Conservation (phyloP, 2,329 filamentous ascomycete species). For the Fusarium compactum region DNA sequence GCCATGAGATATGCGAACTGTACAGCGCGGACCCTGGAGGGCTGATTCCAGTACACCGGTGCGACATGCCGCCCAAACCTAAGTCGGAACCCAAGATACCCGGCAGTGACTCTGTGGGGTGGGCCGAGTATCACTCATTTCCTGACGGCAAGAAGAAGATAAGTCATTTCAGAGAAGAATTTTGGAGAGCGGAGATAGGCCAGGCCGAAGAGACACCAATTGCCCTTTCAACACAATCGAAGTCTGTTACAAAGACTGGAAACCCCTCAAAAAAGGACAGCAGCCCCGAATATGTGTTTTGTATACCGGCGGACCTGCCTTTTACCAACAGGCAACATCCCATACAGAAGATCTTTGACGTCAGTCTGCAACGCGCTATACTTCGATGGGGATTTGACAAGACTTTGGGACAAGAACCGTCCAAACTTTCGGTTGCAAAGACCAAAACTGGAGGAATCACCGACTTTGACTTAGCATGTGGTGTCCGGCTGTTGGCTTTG, state of each 20-base stretch:
- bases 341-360: constrained; percentile 60
- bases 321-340: constrained; percentile 59
- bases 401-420: constrained; percentile 46
- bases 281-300: constrained; percentile 17
- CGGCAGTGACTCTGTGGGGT: constrained; percentile 1
- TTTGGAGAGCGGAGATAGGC: constrained; percentile 44
- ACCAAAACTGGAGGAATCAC: constrained; percentile 24
- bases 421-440: constrained; percentile 18
- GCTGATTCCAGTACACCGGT: constrained; percentile 58
- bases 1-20: constrained; percentile 57
- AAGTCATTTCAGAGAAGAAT: constrained; percentile 39
- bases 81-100: not conserved
- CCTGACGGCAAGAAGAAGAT: constrained; percentile 20
- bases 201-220: constrained; percentile 4
- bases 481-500: constrained; percentile 53
- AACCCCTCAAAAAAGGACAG: constrained; percentile 2
- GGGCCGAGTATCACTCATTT: constrained; percentile 18
- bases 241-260: not conserved
- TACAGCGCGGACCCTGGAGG: constrained; percentile 50
- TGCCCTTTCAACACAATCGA: not conserved
- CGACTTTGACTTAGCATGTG: constrained; percentile 52
- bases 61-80: constrained; percentile 55
- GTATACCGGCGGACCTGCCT: constrained; percentile 57
- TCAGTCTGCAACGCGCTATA: constrained; percentile 55
- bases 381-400: constrained; percentile 61